Evolutionary conservation across 1,284 basidiomycete species (phyloP).

Genomic region (Ceratorhiza oryzae-sativae): DNA sequence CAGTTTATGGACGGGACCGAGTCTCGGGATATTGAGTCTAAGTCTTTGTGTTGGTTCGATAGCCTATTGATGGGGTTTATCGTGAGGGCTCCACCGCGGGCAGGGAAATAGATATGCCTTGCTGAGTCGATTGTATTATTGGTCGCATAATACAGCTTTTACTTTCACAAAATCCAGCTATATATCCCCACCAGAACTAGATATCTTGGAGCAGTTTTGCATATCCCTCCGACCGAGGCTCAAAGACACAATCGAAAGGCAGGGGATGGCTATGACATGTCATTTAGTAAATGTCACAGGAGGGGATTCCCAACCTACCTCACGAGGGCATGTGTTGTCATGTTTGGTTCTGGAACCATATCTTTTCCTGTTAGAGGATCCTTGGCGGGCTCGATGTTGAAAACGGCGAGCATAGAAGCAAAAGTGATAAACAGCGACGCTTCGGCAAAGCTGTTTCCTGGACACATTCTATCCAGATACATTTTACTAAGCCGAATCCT

Average conservation of each 20-base stretch:
- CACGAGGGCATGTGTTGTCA: conserved; percentile 9
- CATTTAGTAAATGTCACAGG: background rate
- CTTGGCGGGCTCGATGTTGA: conserved; percentile 15
- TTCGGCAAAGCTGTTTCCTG: conserved; percentile 23
- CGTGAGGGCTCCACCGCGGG: too few relatives aligned
- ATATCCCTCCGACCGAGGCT: background rate
- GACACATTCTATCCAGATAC: conserved; percentile 10
- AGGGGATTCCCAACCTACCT: background rate
- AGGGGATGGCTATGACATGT: background rate
- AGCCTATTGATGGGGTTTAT: too few relatives aligned
- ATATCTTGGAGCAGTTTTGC: background rate
- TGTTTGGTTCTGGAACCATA: conserved; percentile 14
- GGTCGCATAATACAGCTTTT: too few relatives aligned
- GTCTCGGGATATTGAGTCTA: too few relatives aligned
- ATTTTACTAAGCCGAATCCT: background rate
- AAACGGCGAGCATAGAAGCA: conserved; percentile 22
- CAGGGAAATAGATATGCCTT: too few relatives aligned
- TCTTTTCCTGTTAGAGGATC: conserved; percentile 16
- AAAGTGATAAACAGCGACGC: conserved; percentile 25
- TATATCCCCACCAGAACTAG: background rate
- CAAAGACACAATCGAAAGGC: conserved; percentile 8
- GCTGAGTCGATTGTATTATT: too few relatives aligned
- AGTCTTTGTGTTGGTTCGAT: too few relatives aligned
- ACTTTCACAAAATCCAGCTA: too few relatives aligned
- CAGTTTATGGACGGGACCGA: too few relatives aligned